These are phyloP conservation scores for Moringa oleifera DNA, from an alignment of 345 rosid genomes.

Conservation along the genomic window DNA sequence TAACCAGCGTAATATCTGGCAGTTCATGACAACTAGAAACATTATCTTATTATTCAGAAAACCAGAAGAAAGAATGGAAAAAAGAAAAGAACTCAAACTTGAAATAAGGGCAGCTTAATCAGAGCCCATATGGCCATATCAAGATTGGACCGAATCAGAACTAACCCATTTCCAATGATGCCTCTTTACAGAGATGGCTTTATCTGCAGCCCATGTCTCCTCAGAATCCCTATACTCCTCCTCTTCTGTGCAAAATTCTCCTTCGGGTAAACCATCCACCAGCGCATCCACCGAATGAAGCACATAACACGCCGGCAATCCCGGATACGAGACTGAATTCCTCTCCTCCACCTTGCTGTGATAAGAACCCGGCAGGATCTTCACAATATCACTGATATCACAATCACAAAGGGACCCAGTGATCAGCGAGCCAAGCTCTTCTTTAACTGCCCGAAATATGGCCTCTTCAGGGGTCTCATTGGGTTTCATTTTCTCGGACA, in stretches of 20 bases:
- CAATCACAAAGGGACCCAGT: conserved; percentile 7
- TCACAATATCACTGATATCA: conserved; percentile 14
- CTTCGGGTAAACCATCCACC: conserved; percentile 86
- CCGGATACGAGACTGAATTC: conserved; percentile 73
- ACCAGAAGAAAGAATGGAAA: background rate
- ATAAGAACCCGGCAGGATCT: conserved; percentile 54
- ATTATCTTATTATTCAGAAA: background rate
- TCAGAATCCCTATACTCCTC: conserved; percentile 51
- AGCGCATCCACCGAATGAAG: conserved; percentile 61
- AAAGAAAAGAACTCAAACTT: background rate
- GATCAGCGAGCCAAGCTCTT: conserved; percentile 69
- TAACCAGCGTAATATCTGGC: background rate
- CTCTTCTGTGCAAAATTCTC: conserved; percentile 62
- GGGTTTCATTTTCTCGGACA: conserved; percentile 93
- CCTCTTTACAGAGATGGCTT: conserved; percentile 63
- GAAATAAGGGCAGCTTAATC: background rate
- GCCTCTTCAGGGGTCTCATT: conserved; percentile 60
- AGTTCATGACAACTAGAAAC: background rate
- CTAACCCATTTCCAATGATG: conserved; percentile 95
- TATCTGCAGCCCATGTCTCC: conserved; percentile 31
- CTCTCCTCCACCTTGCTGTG: conserved; percentile 60
- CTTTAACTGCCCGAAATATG: conserved; percentile 60
- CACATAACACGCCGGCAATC: conserved; percentile 72
- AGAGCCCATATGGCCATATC: background rate
- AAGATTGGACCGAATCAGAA: conserved; percentile 39